Evolutionary conservation across 2,329 filamentous ascomycete species (phyloP).

Genomic region (Aspergillus vadensis): DNA sequence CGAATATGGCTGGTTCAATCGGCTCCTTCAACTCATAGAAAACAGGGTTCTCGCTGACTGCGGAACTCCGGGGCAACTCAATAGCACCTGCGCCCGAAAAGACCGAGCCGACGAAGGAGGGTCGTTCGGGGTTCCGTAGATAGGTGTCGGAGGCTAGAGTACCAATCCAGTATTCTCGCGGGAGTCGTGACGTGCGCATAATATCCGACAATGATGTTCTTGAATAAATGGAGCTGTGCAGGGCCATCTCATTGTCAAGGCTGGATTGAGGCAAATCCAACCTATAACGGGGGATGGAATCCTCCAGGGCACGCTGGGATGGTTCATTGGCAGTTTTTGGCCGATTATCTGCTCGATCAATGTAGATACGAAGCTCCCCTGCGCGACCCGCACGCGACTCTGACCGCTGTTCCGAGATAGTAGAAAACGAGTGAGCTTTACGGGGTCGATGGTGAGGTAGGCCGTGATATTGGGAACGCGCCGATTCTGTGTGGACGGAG

Average conservation of each 20-base stretch:
- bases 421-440: slow-evolving; percentile 76
- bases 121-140: slow-evolving; percentile 29
- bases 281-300: slow-evolving; percentile 80
- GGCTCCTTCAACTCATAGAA: slow-evolving; percentile 62
- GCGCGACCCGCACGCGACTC: slow-evolving; percentile 47
- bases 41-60: slow-evolving; percentile 42
- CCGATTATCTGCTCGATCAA: slow-evolving; percentile 68
- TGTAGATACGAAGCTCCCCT: slow-evolving; percentile 76
- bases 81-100: slow-evolving; percentile 39
- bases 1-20: slow-evolving; percentile 68
- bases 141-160: slow-evolving; percentile 29
- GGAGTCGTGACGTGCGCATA: slow-evolving; percentile 63
- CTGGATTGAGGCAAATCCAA: slow-evolving; percentile 82
- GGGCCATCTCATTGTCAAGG: slow-evolving; percentile 69
- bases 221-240: slow-evolving; percentile 78
- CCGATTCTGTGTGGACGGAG: slow-evolving; percentile 23
- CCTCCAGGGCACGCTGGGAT: slow-evolving; percentile 63
- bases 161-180: slow-evolving; percentile 38
- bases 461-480: slow-evolving; percentile 24
- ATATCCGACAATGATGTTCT: slow-evolving; percentile 69
- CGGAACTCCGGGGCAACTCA: slow-evolving; percentile 34
- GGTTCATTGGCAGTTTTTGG: slow-evolving; percentile 65
- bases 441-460: slow-evolving; percentile 47
- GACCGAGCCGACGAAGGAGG: slow-evolving; percentile 41
- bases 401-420: slow-evolving; percentile 64